phyloP scores from a whole-genome alignment of 2,329 filamentous ascomycete genomes.

The Aspergillus brasiliensis region DNA sequence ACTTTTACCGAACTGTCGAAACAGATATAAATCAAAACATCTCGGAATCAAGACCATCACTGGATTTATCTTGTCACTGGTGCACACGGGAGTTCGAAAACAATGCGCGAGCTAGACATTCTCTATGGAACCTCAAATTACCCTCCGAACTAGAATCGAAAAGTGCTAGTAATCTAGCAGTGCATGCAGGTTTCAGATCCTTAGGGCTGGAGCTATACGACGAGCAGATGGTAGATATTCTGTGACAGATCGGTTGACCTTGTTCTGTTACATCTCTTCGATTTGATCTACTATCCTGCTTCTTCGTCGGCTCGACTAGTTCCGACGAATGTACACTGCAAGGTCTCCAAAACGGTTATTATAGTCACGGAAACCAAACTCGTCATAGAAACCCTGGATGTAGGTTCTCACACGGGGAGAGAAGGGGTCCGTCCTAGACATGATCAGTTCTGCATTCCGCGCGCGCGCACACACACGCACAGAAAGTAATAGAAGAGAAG shows the following conservation, averaged over 20 bases:
- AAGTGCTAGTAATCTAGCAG: neutral
- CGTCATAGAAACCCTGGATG: too few relatives aligned
- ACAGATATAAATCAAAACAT: neutral
- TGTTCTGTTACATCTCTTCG: neutral
- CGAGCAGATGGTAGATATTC: neutral
- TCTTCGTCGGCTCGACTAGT: neutral
- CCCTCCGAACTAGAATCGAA: neutral
- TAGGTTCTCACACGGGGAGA: too few relatives aligned
- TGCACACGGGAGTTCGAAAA: neutral
- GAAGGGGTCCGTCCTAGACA: too few relatives aligned
- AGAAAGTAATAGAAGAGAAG: too few relatives aligned
- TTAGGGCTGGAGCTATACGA: conserved; percentile 1
- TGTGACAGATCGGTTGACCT: neutral
- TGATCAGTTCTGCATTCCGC: too few relatives aligned
- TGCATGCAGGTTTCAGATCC: neutral
- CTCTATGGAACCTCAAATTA: neutral
- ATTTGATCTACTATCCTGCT: neutral
- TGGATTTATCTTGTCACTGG: neutral
- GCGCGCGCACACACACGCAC: too few relatives aligned
- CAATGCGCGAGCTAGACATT: neutral
- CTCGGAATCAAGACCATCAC: neutral
- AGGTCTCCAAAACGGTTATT: too few relatives aligned
- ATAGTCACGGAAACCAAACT: too few relatives aligned
- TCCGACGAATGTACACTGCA: too few relatives aligned
- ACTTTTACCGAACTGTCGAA: neutral